Evolutionary conservation across 257 asterid species (phyloP).

Genomic region (Asclepias syriaca): DNA sequence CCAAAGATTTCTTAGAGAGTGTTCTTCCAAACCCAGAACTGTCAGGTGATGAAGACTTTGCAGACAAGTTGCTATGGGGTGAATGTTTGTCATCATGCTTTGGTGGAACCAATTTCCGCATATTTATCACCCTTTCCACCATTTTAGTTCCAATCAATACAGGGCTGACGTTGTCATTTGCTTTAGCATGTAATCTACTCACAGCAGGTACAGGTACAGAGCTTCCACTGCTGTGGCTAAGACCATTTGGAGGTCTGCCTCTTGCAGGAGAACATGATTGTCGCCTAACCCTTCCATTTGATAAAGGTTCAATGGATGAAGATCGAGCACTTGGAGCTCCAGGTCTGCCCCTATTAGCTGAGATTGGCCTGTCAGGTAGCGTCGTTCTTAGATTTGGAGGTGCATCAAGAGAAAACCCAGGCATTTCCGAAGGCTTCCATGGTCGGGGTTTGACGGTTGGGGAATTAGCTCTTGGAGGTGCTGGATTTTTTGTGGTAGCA

Average conservation of each 20-base stretch:
- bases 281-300: conserved; percentile 81
- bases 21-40: conserved; percentile 93
- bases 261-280: conserved; percentile 96
- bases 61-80: conserved; percentile 77
- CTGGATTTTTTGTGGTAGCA: conserved; percentile 40
- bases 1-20: conserved; percentile 91
- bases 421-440: conserved; percentile 97
- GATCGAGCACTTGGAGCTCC: conserved; percentile 86
- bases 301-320: conserved; percentile 73
- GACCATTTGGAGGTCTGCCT: conserved; percentile 94
- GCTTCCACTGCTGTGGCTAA: conserved; percentile 70
- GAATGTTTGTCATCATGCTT: conserved; percentile 82
- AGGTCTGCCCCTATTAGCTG: conserved; percentile 93
- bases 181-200: conserved; percentile 80
- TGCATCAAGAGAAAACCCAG: conserved; percentile 89
- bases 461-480: conserved; percentile 60
- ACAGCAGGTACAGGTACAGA: conserved; percentile 91
- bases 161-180: conserved; percentile 91
- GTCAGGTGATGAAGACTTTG: conserved; percentile 85
- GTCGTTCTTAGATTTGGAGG: conserved; percentile 95
- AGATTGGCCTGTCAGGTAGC: conserved; percentile 75
- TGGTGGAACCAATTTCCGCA: conserved; percentile 93
- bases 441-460: conserved; percentile 78
- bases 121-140: conserved; percentile 95
- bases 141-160: conserved; percentile 75